A percentile compares a stretch with the other conserved stretches of the same genome.
phyloP scores from a whole-genome alignment of 2,329 filamentous ascomycete species.

The Alternaria brassicae region DNA sequence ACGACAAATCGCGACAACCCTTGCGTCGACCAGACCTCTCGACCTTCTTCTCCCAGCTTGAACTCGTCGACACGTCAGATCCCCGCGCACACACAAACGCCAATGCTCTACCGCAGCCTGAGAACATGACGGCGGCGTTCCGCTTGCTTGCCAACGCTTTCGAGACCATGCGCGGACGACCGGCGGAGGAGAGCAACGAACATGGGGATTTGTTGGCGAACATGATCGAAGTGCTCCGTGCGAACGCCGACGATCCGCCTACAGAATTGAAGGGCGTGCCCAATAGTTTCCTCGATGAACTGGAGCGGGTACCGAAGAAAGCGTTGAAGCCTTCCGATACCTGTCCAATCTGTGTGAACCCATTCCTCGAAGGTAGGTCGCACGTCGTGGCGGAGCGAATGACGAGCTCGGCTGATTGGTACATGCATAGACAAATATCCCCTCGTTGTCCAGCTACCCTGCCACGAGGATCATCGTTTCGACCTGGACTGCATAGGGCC shows the following conservation, averaged over 20 bases:
- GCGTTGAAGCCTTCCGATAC: conserved; percentile 60
- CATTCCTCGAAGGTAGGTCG: conserved; percentile 64
- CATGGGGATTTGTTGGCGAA: conserved; percentile 56
- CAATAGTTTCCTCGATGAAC: conserved; percentile 66
- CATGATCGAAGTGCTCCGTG: conserved; percentile 64
- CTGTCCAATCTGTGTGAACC: conserved; percentile 67
- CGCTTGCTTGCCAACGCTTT: conserved; percentile 67
- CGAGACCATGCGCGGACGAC: conserved; percentile 61
- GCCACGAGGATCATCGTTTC: conserved; percentile 67
- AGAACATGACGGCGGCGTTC: conserved; percentile 66
- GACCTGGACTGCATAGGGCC: conserved; percentile 70
- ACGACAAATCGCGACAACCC: conserved; percentile 46
- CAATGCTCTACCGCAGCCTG: conserved; percentile 66
- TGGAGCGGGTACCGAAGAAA: conserved; percentile 66
- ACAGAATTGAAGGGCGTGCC: conserved; percentile 66
- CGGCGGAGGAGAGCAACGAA: conserved; percentile 37
- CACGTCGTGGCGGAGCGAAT: background rate
- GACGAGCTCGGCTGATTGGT: conserved; percentile 25
- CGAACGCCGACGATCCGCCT: conserved; percentile 65
- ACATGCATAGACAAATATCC: conserved; percentile 60
- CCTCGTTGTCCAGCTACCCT: conserved; percentile 68
- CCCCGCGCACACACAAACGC: conserved; percentile 59
- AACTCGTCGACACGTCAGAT: conserved; percentile 63
- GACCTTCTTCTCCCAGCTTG: conserved; percentile 69
- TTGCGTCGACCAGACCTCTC: conserved; percentile 68